Conservation (phyloP, 2,329 filamentous ascomycete genomes). For the Aspergillus sp. region DNA sequence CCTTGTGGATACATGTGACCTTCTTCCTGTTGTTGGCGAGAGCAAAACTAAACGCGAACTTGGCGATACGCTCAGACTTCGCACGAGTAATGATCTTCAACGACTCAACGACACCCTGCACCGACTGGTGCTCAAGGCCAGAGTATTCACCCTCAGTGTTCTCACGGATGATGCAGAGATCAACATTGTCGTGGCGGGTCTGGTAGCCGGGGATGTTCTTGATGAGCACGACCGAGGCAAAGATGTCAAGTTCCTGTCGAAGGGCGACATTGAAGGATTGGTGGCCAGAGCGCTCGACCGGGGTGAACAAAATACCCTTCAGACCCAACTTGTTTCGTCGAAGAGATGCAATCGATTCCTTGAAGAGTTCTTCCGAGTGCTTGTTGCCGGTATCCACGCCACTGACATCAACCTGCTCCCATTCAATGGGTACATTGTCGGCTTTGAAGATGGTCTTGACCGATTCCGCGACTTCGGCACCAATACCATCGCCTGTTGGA, state of each 20-base stretch:
- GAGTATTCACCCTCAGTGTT: constrained; percentile 99
- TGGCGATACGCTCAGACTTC: constrained; percentile 98
- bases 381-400: constrained; percentile 83
- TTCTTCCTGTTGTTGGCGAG: constrained; percentile 99
- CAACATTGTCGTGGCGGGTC: constrained; percentile 95
- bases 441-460: constrained; percentile 99
- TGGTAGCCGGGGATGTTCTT: constrained; percentile 99
- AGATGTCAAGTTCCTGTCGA: constrained; percentile 99
- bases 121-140: constrained; percentile 96
- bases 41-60: constrained; percentile 97
- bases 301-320: constrained; percentile 98
- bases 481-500: constrained; percentile 78
- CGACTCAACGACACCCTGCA: constrained; percentile 93
- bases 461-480: constrained; percentile 94
- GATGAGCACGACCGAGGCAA: constrained; percentile 94
- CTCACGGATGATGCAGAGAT: constrained; percentile 99
- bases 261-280: constrained; percentile 99
- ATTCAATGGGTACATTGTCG: constrained; percentile 97
- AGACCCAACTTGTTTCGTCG: constrained; percentile 98
- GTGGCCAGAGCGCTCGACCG: constrained; percentile 93
- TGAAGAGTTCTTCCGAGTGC: constrained; percentile 91
- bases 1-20: constrained; percentile 99
- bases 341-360: constrained; percentile 90
- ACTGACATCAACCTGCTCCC: constrained; percentile 96
- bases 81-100: constrained; percentile 99